These are phyloP conservation scores for Silybum marianum DNA, from an alignment of 129 eudicot genomes.

Conservation along the genomic window DNA sequence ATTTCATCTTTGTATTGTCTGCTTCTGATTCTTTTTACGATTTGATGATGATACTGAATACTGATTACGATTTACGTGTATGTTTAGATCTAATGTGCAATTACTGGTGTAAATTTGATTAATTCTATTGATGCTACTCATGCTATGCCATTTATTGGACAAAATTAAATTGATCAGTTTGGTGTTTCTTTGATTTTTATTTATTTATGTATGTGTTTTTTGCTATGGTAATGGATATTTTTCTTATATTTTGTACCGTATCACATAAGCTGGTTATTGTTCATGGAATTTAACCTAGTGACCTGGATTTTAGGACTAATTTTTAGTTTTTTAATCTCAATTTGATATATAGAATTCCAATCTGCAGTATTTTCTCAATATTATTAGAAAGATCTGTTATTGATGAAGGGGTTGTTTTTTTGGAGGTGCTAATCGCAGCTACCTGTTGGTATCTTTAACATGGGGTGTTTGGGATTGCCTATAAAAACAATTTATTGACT, in stretches of 20 bases:
- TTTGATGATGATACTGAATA: conserved; percentile 7
- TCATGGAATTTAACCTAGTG: not conserved
- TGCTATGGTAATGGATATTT: not conserved
- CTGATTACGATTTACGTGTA: not conserved
- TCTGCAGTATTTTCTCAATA: not conserved
- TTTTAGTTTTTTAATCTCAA: not conserved
- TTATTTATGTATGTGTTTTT: not conserved
- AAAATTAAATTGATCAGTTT: not conserved
- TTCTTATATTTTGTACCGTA: not conserved
- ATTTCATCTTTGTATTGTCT: not conserved
- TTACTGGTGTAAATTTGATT: not conserved
- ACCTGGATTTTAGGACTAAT: not conserved
- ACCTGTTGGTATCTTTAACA: no score
- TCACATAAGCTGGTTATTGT: not conserved
- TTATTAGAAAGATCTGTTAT: not conserved
- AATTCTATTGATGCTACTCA: not conserved
- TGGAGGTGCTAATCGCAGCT: no score
- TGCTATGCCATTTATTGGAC: conserved; percentile 5
- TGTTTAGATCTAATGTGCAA: conserved; percentile 17
- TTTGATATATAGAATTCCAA: not conserved
- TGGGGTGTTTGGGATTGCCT: no score
- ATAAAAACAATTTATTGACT: no score
- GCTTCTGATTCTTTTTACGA: not conserved
- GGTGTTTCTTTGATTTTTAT: not conserved
- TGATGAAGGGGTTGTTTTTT: not conserved